Conservation (phyloP, 2,329 filamentous ascomycete species). For the Didymella sp. region DNA sequence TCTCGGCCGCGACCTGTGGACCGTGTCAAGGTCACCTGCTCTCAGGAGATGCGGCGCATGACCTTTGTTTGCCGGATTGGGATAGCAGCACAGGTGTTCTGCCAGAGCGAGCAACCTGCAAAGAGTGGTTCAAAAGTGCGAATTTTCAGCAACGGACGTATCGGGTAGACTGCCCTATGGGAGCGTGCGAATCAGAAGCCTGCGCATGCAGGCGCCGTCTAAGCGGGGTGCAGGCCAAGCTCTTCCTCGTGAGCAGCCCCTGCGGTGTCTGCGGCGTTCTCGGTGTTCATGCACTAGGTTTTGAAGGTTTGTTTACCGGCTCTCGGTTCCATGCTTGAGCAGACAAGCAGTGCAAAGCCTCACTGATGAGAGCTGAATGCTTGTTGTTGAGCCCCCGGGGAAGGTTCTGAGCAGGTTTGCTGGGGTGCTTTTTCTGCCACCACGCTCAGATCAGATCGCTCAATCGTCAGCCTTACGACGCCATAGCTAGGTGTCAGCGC, state of each 20-base stretch:
- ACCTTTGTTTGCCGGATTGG: constrained; percentile 14
- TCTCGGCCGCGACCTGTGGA: constrained; percentile 26
- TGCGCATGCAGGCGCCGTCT: constrained; percentile 15
- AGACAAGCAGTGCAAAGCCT: neutral
- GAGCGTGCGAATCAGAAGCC: constrained; percentile 13
- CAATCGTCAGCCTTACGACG: constrained; percentile 27
- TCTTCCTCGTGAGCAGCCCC: constrained; percentile 11
- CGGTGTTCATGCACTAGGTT: constrained; percentile 8
- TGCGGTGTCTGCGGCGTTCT: constrained; percentile 1
- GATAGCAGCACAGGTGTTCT: constrained; percentile 7
- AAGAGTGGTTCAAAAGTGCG: constrained; percentile 20
- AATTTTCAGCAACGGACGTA: constrained; percentile 20
- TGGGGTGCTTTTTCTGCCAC: constrained; percentile 8
- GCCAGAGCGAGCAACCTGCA: constrained; percentile 8
- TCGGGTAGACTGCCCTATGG: constrained; percentile 8
- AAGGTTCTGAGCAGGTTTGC: neutral
- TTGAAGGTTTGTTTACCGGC: neutral
- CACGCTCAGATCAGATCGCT: constrained; percentile 14
- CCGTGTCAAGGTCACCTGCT: constrained; percentile 19
- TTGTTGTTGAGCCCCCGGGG: neutral
- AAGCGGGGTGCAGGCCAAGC: constrained; percentile 18
- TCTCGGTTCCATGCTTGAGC: neutral
- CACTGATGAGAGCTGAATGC: neutral
- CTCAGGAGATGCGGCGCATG: constrained; percentile 15
- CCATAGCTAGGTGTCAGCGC: constrained; percentile 10